Evolutionary conservation across 2,329 filamentous ascomycete genomes (phyloP), one percentile per base, ranked within the genome.

Genomic region (Diaporthe citri): DNA sequence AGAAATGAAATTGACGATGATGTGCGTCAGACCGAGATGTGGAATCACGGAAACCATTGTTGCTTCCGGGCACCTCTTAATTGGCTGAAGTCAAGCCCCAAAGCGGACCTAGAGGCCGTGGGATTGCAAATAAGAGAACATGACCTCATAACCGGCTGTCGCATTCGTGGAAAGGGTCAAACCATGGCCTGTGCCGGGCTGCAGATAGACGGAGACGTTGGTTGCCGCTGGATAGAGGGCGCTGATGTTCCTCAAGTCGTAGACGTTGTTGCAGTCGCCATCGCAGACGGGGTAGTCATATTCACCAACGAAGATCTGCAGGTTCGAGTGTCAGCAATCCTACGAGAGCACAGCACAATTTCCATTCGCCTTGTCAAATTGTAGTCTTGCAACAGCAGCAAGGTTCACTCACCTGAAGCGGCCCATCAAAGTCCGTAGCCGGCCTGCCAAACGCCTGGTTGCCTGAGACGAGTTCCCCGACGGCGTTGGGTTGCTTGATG

Each of bases 141-240:
- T 79, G 52, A 79, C 75, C 60, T 81, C 60, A 72, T 78, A 81
- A 6, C 81, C 82, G 20, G 79, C 80, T 7, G 80, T 81, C n/a
- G 82, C 82, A 77, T 84, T 85, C n/a, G 80, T 80, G 62, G 83
- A 80, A 36, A 84, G 76, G 5, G 82, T 79, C 36, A 84, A 77
- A 9, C 78, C 82, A 77, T 85, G 83, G 2, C 83, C 83, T 6
- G 82, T 83, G 69, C 82, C 80, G 8, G 83, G 83, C 76, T 84
- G 83, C 2, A 84, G 76, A 59, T 80, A 78, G 20, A 78, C 76
- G 17, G 79, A 76, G 39, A 83, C 77, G 20, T 77, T 78, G 52
- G 76, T 77, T 4, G 80, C 81, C 22, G 78, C 78, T 28, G 82
- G 80, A 25, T 72, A 81, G 82, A 12, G 74, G 73, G n/a, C 69